Evolutionary conservation across 2,329 filamentous ascomycete genomes (phyloP), one percentile per base, ranked within the genome.

Genomic region (Phoma sp.): DNA sequence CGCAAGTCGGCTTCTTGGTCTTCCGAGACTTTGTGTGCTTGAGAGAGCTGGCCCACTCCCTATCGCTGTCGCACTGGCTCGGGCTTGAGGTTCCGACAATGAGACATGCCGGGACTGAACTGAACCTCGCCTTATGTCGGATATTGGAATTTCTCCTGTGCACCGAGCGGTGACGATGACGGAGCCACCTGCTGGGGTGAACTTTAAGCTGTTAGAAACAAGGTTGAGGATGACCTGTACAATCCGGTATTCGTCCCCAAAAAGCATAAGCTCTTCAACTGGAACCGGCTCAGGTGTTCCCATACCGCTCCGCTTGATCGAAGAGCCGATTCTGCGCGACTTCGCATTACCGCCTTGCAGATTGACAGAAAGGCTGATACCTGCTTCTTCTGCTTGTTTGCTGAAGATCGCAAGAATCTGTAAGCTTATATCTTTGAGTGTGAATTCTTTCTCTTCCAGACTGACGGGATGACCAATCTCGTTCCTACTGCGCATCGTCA

Each of bases 151-250:
- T 18, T 90, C 88, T 7, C 87, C 84, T 0, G 89, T 64, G 65
- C 90, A 96, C 60, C 84, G 86, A 52, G 96, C 92, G 7, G 86
- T 84, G 7, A 96, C 83, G 24, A 86, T 82, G 3, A 97, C 90
- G 27, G 81, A 87, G 7, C 92, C 92, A 1, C 87, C 87, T 6
- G 85, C 74, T 0, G 91, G 89, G 0, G 93, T 96, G 68, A 97
- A 96, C 71, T 97, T 97, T 38, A 96, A 78, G 71, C 89, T 91
- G 77, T 97, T 97, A 74, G 89, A 93, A 40, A 96, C 91, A 29
- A 97, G 80, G 69, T 96, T 96, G 78, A 96, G 96, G 41, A 96
- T 84, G n/a, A 96, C 89, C 71, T 96, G 93, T 24, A 96, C 77
- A 35, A 96, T 95, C 39, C 93, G 83, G 68, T 96, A 91, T 62